Evolutionary conservation across 495 filamentous ascomycete species (phyloP), one percentile per base, ranked within the genome.

Genomic region (Hypoxylon trugodes): DNA sequence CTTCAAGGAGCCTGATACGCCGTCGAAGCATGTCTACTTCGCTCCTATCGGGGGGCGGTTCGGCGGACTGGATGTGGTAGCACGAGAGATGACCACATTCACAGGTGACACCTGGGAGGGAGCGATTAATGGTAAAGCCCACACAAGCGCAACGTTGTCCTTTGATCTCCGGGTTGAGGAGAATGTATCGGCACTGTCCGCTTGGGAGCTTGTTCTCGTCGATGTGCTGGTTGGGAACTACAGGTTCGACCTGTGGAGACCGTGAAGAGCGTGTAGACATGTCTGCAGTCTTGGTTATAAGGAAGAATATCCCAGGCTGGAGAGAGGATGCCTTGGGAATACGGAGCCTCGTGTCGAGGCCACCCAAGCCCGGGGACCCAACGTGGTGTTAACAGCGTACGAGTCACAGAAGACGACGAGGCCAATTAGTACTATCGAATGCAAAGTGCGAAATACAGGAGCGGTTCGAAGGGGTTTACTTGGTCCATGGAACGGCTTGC

Each of bases 71-170:
- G 45, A 76, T 72, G 68, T 85, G 82, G 59, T 78, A 85, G 58
- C 81, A 83, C 22, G 82, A 81, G 43, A 80, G 77, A 61, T 85
- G 82, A 15, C 82, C 82, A 59, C 82, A 85, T 15, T 82, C 76
- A 56, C 82, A 85, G 15, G 71, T 78, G 37, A 79, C 77, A 30
- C 82, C 76, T 1, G 82, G 82, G 28, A 82, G 76, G 24, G 71
- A 68, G 35, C 72, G 74, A 65, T 84, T 83, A 61, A 79, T 75
- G n/a, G 75, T 76, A 70, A 85, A 85, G 68, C 76, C 68, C 48
- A 81, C 82, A 43, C 82, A 85, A 16, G 79, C 82, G 57, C 82
- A 85, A 4, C 82, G 77, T 61, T 79, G 74, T 22, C 82, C 82
- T 58, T 79, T 82, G 65, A 82, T 77, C 51, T 83, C 80, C 25